phyloP scores from a whole-genome alignment of 441 rosid genomes.

The Adansonia rubrostipa region DNA sequence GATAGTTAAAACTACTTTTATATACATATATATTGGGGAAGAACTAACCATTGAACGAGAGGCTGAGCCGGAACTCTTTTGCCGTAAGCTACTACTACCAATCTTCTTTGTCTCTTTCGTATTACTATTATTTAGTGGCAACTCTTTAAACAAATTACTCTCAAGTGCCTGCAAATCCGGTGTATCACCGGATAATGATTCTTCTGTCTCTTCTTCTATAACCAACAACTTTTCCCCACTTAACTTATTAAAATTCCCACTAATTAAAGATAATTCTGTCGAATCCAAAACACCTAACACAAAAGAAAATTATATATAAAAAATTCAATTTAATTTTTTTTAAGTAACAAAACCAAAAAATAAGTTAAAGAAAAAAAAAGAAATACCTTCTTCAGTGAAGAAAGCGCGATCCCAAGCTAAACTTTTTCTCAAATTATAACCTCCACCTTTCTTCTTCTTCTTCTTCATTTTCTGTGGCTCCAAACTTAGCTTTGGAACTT shows the following conservation, averaged over 20 bases:
- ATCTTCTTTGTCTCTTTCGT: conserved; percentile 40
- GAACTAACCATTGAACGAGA: conserved; percentile 58
- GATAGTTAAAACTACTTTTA: conserved; percentile 3
- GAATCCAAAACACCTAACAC: conserved; percentile 81
- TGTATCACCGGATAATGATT: conserved; percentile 47
- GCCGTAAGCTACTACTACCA: conserved; percentile 28
- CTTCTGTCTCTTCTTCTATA: conserved; percentile 63
- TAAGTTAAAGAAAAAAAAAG: background rate
- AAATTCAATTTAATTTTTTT: background rate
- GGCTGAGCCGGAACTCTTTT: conserved; percentile 42
- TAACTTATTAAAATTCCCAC: conserved; percentile 44
- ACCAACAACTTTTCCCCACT: conserved; percentile 52
- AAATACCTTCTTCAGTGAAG: conserved; percentile 85
- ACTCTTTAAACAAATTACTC: conserved; percentile 51
- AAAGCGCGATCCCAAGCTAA: conserved; percentile 93
- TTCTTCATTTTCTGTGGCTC: conserved; percentile 87
- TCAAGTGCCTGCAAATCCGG: conserved; percentile 48
- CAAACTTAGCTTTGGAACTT: conserved; percentile 54
- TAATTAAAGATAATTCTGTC: conserved; percentile 73
- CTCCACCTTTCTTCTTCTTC: conserved; percentile 74
- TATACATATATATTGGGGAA: conserved; percentile 15
- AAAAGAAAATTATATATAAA: background rate
- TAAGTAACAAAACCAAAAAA: conserved; percentile 1
- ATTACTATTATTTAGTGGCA: conserved; percentile 44
- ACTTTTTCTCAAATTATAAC: conserved; percentile 84